Conservation (phyloP, 1,284 basidiomycete species). For the Cerrena zonata region DNA sequence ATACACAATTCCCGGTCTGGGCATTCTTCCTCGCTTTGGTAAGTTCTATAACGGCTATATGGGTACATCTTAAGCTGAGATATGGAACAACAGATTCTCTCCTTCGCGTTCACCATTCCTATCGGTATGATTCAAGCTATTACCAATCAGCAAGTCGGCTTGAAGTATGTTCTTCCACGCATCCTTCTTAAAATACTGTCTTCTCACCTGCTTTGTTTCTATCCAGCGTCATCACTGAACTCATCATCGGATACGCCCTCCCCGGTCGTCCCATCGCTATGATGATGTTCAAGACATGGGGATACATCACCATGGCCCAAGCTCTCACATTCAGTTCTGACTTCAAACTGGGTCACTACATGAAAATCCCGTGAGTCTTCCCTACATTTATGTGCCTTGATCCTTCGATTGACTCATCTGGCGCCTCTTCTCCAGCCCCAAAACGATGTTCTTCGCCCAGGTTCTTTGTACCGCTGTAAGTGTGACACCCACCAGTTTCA, state of each 20-base stretch:
- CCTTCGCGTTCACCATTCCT: conserved; percentile 56
- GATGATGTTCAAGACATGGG: conserved; percentile 58
- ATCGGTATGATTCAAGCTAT: conserved; percentile 67
- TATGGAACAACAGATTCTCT: conserved; percentile 11
- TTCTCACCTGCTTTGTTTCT: conserved; percentile 32
- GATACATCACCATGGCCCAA: conserved; percentile 48
- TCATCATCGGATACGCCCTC: conserved; percentile 46
- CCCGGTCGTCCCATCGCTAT: conserved; percentile 53
- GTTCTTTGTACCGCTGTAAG: conserved; percentile 38
- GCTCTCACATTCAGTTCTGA: conserved; percentile 45
- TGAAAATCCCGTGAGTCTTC: conserved; percentile 39
- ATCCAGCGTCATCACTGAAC: conserved; percentile 43
- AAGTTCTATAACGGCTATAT: too few species aligned
- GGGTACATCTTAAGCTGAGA: neutral
- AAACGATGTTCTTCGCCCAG: conserved; percentile 46
- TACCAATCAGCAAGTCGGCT: conserved; percentile 57
- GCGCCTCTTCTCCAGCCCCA: conserved; percentile 28
- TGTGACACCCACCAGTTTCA: neutral
- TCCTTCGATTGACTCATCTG: too few species aligned
- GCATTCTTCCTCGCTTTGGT: conserved; percentile 42
- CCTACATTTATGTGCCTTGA: too few species aligned
- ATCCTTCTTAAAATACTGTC: conserved; percentile 14
- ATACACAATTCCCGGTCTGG: conserved; percentile 63
- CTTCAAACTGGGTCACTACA: conserved; percentile 50
- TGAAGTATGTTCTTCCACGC: conserved; percentile 35